Evolutionary conservation across 2,329 filamentous ascomycete species (phyloP).

Genomic region (Aspergillus uvarum): DNA sequence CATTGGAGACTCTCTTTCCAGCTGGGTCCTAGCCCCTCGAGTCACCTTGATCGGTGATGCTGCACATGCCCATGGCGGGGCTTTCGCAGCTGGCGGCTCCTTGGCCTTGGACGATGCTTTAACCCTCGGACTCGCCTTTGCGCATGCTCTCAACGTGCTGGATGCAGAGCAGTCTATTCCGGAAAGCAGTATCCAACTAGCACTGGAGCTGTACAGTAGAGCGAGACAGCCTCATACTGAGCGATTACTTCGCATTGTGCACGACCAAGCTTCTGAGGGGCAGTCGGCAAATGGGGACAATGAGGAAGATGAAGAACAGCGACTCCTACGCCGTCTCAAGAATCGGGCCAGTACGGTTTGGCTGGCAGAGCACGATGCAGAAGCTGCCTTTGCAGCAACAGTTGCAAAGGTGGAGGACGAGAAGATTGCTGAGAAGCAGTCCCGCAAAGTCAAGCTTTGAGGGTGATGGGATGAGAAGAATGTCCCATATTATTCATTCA

Average conservation of each 20-base stretch:
- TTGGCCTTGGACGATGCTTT: constrained; percentile 38
- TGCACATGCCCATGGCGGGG: constrained; percentile 33
- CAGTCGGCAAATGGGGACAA: constrained; percentile 26
- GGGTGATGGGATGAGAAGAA: no score
- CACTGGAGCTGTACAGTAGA: constrained; percentile 44
- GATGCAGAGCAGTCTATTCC: constrained; percentile 18
- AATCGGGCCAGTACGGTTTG: constrained; percentile 42
- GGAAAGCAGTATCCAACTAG: constrained; percentile 24
- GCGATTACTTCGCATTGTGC: constrained; percentile 38
- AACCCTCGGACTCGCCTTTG: constrained; percentile 43
- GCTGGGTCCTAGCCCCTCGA: constrained; percentile 42
- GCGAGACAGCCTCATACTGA: constrained; percentile 47
- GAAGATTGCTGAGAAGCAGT: no score
- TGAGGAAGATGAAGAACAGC: constrained; percentile 43
- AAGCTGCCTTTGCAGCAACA: constrained; percentile 33
- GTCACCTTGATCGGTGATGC: constrained; percentile 32
- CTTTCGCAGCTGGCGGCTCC: constrained; percentile 33
- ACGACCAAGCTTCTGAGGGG: constrained; percentile 11
- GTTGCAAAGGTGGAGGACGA: no score
- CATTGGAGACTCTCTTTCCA: constrained; percentile 41
- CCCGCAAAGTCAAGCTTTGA: no score
- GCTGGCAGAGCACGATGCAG: constrained; percentile 52
- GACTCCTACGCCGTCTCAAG: constrained; percentile 35
- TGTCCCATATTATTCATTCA: no score
- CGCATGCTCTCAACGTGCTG: constrained; percentile 28